Evolutionary conservation across 371 early-diverging fungal genomes (phyloP).

Genomic region (Mucor plumbeus): DNA sequence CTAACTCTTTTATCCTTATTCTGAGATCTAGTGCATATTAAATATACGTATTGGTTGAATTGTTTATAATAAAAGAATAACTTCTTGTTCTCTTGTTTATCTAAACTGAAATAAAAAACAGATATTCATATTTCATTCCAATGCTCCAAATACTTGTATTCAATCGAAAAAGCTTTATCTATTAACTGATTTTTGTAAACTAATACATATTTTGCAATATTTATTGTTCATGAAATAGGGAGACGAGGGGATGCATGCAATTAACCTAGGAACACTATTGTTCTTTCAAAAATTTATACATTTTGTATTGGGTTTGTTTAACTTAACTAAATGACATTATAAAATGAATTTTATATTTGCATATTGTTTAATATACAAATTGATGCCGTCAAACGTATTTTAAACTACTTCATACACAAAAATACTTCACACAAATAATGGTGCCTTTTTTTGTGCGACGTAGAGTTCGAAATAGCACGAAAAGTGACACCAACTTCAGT

Average conservation of each 20-base stretch:
- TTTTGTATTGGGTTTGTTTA: neutral
- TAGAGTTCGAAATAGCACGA: too few species aligned
- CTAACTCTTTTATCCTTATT: neutral
- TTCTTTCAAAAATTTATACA: neutral
- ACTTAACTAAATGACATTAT: neutral
- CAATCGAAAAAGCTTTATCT: neutral
- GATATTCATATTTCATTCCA: neutral
- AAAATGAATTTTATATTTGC: neutral
- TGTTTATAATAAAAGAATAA: neutral
- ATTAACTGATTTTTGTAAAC: neutral
- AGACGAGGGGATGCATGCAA: neutral
- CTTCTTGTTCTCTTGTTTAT: neutral
- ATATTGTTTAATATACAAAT: too few species aligned
- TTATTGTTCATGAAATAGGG: neutral
- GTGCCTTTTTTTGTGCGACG: too few species aligned
- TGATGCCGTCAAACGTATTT: too few species aligned
- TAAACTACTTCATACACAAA: too few species aligned
- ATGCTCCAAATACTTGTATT: neutral
- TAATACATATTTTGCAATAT: too few species aligned
- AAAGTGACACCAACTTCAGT: too few species aligned
- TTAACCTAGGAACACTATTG: neutral
- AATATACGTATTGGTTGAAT: neutral
- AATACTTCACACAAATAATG: too few species aligned
- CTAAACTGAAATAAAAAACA: too few species aligned
- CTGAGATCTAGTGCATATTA: neutral